These are phyloP conservation scores for Auxenochlorella pyrenoidosa DNA, from an alignment of 139 green algal species.

Conservation along the genomic window DNA sequence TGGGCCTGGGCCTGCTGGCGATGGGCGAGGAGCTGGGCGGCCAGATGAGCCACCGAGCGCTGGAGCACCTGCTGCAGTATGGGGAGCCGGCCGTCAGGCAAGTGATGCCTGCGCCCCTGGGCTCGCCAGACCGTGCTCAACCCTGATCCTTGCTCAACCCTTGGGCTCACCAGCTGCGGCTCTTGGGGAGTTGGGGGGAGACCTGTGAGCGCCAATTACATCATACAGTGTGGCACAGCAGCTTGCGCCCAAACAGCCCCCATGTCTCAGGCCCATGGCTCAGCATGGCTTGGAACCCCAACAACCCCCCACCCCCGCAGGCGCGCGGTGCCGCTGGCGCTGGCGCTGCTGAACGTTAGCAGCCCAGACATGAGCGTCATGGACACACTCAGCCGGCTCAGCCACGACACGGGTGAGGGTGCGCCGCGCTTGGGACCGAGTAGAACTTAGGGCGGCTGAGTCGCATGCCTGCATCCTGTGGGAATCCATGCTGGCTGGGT, in stretches of 20 bases:
- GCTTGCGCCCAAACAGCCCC: no score
- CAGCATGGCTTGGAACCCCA: no score
- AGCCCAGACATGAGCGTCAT: slow-evolving; percentile 87
- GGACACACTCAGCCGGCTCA: slow-evolving; percentile 93
- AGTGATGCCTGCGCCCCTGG: not conserved
- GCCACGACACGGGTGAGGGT: slow-evolving; percentile 80
- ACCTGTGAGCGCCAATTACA: no score
- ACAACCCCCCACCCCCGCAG: slow-evolving; percentile 32
- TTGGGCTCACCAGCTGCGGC: not conserved
- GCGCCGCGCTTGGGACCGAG: no score
- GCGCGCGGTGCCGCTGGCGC: slow-evolving; percentile 87
- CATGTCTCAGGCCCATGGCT: no score
- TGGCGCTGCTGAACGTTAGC: slow-evolving; percentile 91
- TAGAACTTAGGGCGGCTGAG: no score
- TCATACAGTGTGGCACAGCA: no score
- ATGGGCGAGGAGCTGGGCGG: slow-evolving; percentile 95
- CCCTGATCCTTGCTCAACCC: not conserved
- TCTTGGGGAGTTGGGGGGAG: no score
- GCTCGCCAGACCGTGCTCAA: not conserved
- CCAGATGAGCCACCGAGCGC: slow-evolving; percentile 85
- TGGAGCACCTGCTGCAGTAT: slow-evolving; percentile 98
- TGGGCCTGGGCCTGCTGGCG: slow-evolving; percentile 93
- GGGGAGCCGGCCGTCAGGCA: slow-evolving; percentile 64
- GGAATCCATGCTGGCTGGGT: no score
- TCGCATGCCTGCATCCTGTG: no score